These are phyloP conservation scores for Tolypocladium sp. DNA, from an alignment of 2,329 filamentous ascomycete species.

Conservation along the genomic window DNA sequence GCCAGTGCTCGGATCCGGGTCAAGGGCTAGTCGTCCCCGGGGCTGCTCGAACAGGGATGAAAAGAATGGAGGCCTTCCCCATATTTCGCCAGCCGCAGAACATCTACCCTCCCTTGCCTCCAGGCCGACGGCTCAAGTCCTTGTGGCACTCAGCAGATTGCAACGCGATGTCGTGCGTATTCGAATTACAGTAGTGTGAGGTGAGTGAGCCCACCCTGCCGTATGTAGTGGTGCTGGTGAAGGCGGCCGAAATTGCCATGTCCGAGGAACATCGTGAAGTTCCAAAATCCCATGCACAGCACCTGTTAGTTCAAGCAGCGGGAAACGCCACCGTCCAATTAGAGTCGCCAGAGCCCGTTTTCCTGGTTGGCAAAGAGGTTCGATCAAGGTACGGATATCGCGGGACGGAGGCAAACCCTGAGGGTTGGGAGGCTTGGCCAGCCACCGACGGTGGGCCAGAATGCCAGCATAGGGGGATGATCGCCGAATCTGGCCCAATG, in stretches of 20 bases:
- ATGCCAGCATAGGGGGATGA: background rate
- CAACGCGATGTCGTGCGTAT: background rate
- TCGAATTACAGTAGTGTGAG: background rate
- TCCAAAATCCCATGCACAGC: conserved; percentile 1
- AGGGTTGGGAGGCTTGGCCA: background rate
- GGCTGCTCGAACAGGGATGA: background rate
- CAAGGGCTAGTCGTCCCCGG: background rate
- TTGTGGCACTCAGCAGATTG: background rate
- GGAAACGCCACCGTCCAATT: background rate
- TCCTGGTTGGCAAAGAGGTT: background rate
- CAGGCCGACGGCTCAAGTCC: background rate
- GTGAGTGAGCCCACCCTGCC: background rate
- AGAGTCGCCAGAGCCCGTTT: background rate
- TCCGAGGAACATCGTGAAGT: background rate
- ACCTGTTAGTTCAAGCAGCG: background rate
- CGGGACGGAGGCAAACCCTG: background rate
- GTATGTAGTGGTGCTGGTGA: background rate
- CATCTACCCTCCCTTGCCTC: background rate
- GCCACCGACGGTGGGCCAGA: background rate
- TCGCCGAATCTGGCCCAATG: background rate
- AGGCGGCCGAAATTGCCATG: background rate
- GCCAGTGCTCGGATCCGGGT: background rate
- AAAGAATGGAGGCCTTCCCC: background rate
- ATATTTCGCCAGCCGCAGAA: background rate
- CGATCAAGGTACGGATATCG: background rate